Evolutionary conservation across 2,329 filamentous ascomycete species (phyloP).

Genomic region (Sclerotinia glacialis): DNA sequence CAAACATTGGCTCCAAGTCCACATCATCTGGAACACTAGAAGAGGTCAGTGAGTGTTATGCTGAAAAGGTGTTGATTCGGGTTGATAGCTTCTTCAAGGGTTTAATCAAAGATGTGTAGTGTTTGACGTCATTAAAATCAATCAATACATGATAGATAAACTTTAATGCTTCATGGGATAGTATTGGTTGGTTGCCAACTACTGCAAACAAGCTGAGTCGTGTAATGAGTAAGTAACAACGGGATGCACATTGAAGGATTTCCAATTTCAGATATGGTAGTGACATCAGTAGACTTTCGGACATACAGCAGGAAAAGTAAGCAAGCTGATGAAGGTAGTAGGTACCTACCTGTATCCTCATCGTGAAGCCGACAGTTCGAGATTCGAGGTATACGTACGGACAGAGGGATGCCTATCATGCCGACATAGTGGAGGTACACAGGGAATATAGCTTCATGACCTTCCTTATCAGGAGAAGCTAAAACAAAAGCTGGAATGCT

Average conservation of each 20-base stretch:
- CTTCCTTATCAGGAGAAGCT: constrained; percentile 11
- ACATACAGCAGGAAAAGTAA: background rate
- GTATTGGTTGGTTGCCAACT: background rate
- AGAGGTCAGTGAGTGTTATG: background rate
- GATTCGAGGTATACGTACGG: background rate
- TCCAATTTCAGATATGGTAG: background rate
- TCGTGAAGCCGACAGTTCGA: constrained; percentile 1
- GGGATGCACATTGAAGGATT: background rate
- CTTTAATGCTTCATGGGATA: background rate
- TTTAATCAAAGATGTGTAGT: background rate
- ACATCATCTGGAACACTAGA: constrained; percentile 14
- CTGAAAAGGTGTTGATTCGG: background rate
- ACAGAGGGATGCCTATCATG: background rate
- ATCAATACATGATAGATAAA: background rate
- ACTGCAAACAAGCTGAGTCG: background rate
- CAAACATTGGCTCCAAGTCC: background rate
- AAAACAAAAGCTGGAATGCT: constrained; percentile 9
- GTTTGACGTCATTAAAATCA: constrained; percentile 16
- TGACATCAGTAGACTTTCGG: background rate
- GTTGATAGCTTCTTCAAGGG: background rate
- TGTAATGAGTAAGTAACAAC: background rate
- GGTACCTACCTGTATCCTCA: too few relatives aligned
- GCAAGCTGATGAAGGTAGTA: constrained; percentile 16
- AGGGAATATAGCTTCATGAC: constrained; percentile 10
- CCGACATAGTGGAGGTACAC: constrained; percentile 8